Conservation (phyloP, 257 asterid species). For the Gentiana straminea region DNA sequence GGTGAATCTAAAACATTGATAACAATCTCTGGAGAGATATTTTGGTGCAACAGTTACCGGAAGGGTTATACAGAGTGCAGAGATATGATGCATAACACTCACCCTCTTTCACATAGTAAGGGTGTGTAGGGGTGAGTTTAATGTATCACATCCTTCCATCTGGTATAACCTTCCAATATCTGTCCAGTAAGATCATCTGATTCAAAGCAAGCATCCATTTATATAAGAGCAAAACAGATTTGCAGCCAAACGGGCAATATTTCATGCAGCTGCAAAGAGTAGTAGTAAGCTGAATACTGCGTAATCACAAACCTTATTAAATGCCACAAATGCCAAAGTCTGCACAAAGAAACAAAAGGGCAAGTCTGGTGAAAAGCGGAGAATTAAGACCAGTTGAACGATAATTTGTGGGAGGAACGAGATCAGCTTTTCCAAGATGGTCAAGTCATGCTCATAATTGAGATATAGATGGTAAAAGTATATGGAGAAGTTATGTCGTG, state of each 20-base stretch:
- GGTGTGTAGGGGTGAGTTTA: no score
- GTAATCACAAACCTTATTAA: constrained; percentile 58
- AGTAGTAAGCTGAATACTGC: not conserved
- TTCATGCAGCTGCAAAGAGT: no score
- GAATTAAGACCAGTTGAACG: constrained; percentile 68
- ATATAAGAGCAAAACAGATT: not conserved
- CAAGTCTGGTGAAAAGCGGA: constrained; percentile 60
- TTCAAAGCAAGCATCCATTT: no score
- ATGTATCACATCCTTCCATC: no score
- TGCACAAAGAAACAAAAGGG: constrained; percentile 81
- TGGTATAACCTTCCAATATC: no score
- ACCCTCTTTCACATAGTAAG: no score
- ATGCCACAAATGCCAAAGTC: constrained; percentile 87
- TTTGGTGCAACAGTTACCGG: no score
- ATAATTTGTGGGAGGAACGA: constrained; percentile 77
- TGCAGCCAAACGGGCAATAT: not conserved
- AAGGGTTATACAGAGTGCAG: no score
- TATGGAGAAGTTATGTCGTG: constrained; percentile 87
- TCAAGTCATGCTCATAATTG: constrained; percentile 58
- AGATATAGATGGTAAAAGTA: constrained; percentile 90
- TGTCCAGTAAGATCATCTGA: no score
- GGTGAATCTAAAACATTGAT: no score
- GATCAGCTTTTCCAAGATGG: constrained; percentile 63
- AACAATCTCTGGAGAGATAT: no score
- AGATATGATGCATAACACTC: no score